Base-by-base conservation (phyloP, 1,284 basidiomycete genomes). In the Ganoderma multipileum region DNA sequence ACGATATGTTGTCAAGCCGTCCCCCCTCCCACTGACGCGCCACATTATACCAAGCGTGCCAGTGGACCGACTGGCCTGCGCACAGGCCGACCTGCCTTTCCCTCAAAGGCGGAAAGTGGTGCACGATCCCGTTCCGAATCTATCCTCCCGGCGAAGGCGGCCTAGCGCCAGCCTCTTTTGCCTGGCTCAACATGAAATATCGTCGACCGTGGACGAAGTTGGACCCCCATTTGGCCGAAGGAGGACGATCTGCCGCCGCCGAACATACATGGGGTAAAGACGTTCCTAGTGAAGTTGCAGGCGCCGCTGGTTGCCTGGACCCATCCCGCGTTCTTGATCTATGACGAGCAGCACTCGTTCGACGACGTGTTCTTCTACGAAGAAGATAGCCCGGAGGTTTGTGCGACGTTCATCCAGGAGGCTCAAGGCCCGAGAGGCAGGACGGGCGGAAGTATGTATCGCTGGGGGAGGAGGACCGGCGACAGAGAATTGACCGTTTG, bases 241-340 rank as follows among this genome's bases (percentile, higher is more conserved):
- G 39, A 52, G 50, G 39, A 65, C 52, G 12, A 63, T 55, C 28
- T 65, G 39, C 59, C 72, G 12, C 76, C 76, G 7, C 76, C 77
- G 14, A 81, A 84, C 70, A 74, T 80, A 11, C 80, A 83, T 69
- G 78, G 76, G 12, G 75, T 79, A 9, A 78, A 77, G 38, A 70
- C 76, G 0, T 85, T 84, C 75, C 74, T 85, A n/a, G 75, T 83
- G 68, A 86, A 85, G 69, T 76, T 85, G 39, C 83, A 85, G 44
- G 39, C 23, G 47, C 60, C 41, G 50, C 50, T 57, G 54, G 61
- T 30, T 50, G 41, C 2, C 41, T 36, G 20, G 41, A 33, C 41
- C 78, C 83, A 68, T 20, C 41, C 41, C 41, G 41, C 41, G 41
- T 42, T 42, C 41, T 67, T 83, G 68, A 74, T 85, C 14, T 84